Evolutionary conservation across 1,284 basidiomycete species (phyloP).

Genomic region (Pascua sp.): DNA sequence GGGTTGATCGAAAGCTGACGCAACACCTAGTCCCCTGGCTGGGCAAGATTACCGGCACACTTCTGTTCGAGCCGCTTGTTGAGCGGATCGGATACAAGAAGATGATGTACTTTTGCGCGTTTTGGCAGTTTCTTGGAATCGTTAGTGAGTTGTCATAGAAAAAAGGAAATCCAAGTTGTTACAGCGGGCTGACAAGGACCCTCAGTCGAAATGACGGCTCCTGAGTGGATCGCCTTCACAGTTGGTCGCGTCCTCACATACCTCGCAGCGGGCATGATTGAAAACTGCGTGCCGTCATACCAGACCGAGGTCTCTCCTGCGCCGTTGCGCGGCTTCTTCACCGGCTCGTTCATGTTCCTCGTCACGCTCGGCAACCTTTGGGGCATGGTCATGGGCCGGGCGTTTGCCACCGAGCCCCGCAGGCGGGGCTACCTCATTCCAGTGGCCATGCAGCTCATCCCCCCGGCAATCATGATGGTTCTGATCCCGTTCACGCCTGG

Average conservation of each 20-base stretch:
- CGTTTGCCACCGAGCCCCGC: constrained; percentile 4
- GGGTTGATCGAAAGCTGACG: no score
- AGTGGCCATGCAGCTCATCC: constrained; percentile 21
- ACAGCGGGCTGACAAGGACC: no score
- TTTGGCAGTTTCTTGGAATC: background rate
- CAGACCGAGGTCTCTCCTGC: constrained; percentile 12
- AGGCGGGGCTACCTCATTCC: constrained; percentile 6
- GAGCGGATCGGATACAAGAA: constrained; percentile 7
- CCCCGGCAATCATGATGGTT: constrained; percentile 16
- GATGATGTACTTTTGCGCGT: background rate
- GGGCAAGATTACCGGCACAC: constrained; percentile 5
- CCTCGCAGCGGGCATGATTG: constrained; percentile 21
- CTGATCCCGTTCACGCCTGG: constrained; percentile 15
- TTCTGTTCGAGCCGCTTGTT: constrained; percentile 7
- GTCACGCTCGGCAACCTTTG: constrained; percentile 9
- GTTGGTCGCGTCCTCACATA: constrained; percentile 24
- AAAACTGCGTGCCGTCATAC: constrained; percentile 22
- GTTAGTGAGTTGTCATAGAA: background rate
- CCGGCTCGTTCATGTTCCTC: constrained; percentile 2
- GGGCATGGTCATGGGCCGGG: constrained; percentile 12
- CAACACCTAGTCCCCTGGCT: background rate
- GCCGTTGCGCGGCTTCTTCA: constrained; percentile 4
- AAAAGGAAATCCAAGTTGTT: no score
- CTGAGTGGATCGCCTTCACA: constrained; percentile 13
- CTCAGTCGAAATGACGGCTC: constrained; percentile 12